Conservation (phyloP, 2,329 filamentous ascomycete genomes). For the Blastomyces percursus region DNA sequence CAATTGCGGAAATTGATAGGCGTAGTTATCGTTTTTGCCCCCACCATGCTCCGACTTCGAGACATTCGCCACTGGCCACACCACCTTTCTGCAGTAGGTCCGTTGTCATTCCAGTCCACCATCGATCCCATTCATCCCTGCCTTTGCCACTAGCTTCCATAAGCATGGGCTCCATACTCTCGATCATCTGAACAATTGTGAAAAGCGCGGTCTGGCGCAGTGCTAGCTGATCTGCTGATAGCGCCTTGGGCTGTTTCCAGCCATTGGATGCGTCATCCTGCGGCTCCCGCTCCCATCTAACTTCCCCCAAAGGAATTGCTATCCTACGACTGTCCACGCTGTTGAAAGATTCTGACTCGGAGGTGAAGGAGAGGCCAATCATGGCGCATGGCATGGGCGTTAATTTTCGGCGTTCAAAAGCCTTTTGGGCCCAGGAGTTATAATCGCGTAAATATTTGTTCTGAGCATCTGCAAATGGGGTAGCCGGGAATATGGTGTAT, state of each 20-base stretch:
- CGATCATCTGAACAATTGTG: slow-evolving; percentile 72
- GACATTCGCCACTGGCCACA: slow-evolving; percentile 71
- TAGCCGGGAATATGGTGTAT: slow-evolving; percentile 72
- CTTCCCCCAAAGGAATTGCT: slow-evolving; percentile 74
- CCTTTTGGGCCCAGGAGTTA: slow-evolving; percentile 69
- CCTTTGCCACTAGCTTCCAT: slow-evolving; percentile 76
- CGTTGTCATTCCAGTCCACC: slow-evolving; percentile 77
- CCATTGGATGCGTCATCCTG: slow-evolving; percentile 27
- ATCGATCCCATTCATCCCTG: slow-evolving; percentile 83
- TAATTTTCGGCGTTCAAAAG: slow-evolving; percentile 60
- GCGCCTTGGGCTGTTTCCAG: slow-evolving; percentile 33
- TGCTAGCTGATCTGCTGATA: slow-evolving; percentile 60
- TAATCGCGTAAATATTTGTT: slow-evolving; percentile 76
- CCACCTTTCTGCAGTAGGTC: slow-evolving; percentile 71
- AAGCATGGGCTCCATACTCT: slow-evolving; percentile 71
- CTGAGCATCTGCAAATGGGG: slow-evolving; percentile 65
- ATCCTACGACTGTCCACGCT: slow-evolving; percentile 64
- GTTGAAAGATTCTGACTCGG: slow-evolving; percentile 61
- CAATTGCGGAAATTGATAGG: background rate
- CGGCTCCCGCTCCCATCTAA: slow-evolving; percentile 72
- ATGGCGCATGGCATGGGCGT: slow-evolving; percentile 66
- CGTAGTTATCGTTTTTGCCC: slow-evolving; percentile 41
- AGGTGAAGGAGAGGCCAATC: slow-evolving; percentile 64
- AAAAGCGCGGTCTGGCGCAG: slow-evolving; percentile 69
- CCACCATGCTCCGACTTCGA: slow-evolving; percentile 59